These are phyloP conservation scores for Tolypocladium inflatum DNA, from an alignment of 2,329 filamentous ascomycete species.

Conservation along the genomic window DNA sequence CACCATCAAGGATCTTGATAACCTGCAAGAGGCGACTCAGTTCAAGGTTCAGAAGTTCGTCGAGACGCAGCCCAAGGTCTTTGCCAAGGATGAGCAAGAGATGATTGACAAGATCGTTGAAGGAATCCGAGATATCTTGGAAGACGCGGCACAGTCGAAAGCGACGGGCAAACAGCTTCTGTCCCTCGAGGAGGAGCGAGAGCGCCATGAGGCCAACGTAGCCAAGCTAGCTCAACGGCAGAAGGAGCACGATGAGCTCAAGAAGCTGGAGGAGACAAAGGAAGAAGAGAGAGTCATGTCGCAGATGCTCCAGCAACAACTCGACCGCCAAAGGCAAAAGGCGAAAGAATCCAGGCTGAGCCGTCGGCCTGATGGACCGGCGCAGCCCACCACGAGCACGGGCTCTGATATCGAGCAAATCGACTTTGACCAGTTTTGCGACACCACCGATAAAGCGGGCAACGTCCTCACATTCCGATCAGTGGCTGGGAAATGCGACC, in stretches of 20 bases:
- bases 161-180: constrained; percentile 68
- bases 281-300: constrained; percentile 64
- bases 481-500: constrained; percentile 59
- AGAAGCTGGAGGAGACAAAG: constrained; percentile 44
- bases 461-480: constrained; percentile 58
- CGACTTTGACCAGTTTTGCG: constrained; percentile 59
- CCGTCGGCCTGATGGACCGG: constrained; percentile 34
- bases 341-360: constrained; percentile 56
- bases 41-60: constrained; percentile 60
- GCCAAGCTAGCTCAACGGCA: constrained; percentile 50
- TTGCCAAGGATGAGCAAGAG: constrained; percentile 42
- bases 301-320: constrained; percentile 63
- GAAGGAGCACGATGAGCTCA: constrained; percentile 41
- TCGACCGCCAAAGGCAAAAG: constrained; percentile 56
- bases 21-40: constrained; percentile 59
- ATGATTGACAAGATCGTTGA: constrained; percentile 59
- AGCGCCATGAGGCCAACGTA: constrained; percentile 66
- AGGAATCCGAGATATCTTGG: constrained; percentile 65
- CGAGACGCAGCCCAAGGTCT: constrained; percentile 45
- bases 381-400: constrained; percentile 16
- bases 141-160: constrained; percentile 74
- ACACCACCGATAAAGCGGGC: constrained; percentile 52
- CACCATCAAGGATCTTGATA: constrained; percentile 52
- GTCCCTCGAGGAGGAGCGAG: constrained; percentile 82
- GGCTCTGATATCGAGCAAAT: constrained; percentile 27